Percentiles rank a stretch among this genome's conserved stretches.
Evolutionary conservation across 768 basidiomycete species (phyloP).

Genomic region (Mrakia frigida): DNA sequence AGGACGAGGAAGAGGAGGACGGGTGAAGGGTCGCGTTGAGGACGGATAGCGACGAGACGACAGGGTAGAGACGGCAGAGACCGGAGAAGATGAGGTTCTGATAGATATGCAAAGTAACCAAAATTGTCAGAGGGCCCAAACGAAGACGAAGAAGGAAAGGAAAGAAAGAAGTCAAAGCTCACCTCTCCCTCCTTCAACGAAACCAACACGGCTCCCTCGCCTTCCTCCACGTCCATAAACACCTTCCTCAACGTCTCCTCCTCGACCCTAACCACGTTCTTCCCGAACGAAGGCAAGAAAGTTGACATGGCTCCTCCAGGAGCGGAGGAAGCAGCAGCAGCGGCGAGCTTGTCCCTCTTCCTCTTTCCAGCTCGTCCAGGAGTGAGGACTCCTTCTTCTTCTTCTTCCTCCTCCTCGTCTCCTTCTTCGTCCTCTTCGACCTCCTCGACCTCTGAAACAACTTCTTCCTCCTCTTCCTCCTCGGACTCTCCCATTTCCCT

Average conservation of each 20-base stretch:
- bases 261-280: conserved; percentile 21
- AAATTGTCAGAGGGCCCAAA: background rate
- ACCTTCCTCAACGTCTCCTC: conserved; percentile 6
- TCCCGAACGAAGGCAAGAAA: conserved; percentile 26
- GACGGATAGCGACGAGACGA: conserved; percentile 21
- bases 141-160: background rate
- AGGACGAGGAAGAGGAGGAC: background rate
- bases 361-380: conserved; percentile 6
- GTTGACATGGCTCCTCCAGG: conserved; percentile 21
- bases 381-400: conserved; percentile 7
- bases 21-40: conserved; percentile 24
- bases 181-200: conserved; percentile 29
- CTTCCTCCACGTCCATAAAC: conserved; percentile 27
- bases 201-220: conserved; percentile 26
- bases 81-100: conserved; percentile 33
- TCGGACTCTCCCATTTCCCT: conserved; percentile 1
- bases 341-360: conserved; percentile 1
- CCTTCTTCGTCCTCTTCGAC: background rate
- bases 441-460: background rate
- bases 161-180: background rate
- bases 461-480: background rate
- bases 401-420: background rate
- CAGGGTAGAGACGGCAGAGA: conserved; percentile 23
- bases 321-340: background rate
- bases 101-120: background rate